phyloP scores from a whole-genome alignment of 805 yeast genomes.

The Hanseniaspora jakobsenii region DNA sequence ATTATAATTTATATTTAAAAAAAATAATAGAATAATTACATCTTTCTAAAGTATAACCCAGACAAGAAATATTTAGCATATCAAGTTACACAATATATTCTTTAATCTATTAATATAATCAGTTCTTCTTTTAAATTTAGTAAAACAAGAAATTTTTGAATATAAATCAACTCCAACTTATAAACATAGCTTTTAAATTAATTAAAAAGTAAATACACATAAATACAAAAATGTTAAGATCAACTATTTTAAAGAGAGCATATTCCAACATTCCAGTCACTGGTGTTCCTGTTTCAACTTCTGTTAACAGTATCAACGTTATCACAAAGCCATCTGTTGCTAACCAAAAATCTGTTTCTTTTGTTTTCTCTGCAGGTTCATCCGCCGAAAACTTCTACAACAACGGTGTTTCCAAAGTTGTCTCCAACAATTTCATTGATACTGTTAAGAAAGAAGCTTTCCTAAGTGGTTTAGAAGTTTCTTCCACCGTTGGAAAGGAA shows the following conservation, averaged over 20 bases:
- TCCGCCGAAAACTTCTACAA: slow-evolving; percentile 68
- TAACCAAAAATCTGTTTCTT: slow-evolving; percentile 44
- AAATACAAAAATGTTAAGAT: slow-evolving; percentile 12
- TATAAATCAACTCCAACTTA: too few species aligned
- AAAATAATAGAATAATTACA: too few species aligned
- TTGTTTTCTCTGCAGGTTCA: slow-evolving; percentile 66
- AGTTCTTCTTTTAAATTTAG: too few species aligned
- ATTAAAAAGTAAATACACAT: not conserved
- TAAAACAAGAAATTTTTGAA: too few species aligned
- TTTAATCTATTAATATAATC: too few species aligned
- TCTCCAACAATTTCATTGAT: slow-evolving; percentile 38
- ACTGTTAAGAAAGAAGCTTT: slow-evolving; percentile 25
- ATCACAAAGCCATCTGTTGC: slow-evolving; percentile 54
- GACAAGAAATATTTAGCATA: too few species aligned
- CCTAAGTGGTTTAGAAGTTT: slow-evolving; percentile 45
- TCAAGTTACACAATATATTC: too few species aligned
- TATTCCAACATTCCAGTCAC: slow-evolving; percentile 39
- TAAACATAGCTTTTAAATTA: too few species aligned
- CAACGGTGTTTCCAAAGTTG: slow-evolving; percentile 66
- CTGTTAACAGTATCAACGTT: slow-evolving; percentile 55
- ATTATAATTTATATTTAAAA: too few species aligned
- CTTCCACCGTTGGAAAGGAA: slow-evolving; percentile 49
- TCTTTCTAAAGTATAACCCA: too few species aligned
- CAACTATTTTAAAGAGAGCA: slow-evolving; percentile 22
- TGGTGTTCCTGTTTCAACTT: slow-evolving; percentile 55